phyloP scores from a whole-genome alignment of 164 flowering plant species.

The Aristolochia fimbriata region DNA sequence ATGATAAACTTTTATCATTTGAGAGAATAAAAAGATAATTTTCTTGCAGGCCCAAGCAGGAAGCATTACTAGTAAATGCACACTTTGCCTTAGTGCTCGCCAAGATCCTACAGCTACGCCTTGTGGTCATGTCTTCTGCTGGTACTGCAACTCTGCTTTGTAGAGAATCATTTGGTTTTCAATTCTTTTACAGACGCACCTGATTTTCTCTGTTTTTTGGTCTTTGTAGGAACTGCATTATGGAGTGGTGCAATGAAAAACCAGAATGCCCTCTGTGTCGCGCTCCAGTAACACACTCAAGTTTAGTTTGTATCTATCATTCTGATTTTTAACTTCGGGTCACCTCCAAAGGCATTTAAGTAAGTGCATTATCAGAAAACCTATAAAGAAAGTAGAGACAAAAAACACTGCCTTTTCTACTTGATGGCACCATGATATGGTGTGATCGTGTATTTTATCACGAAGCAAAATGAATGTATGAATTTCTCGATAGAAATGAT shows the following conservation, averaged over 20 bases:
- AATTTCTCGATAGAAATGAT: too few species aligned
- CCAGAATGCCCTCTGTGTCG: constrained; percentile 98
- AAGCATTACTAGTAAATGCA: constrained; percentile 65
- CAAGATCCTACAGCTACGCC: constrained; percentile 94
- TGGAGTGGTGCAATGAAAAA: constrained; percentile 99
- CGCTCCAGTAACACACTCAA: constrained; percentile 78
- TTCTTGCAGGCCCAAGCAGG: constrained; percentile 37
- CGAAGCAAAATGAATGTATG: too few species aligned
- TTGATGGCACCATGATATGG: too few species aligned
- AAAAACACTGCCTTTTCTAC: neutral
- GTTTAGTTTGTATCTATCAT: constrained; percentile 80
- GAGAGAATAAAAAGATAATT: neutral
- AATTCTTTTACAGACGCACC: neutral
- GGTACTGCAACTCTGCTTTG: constrained; percentile 28
- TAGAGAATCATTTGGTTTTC: neutral
- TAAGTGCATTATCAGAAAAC: neutral
- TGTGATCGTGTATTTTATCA: too few species aligned
- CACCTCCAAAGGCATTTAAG: neutral
- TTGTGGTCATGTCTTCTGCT: constrained; percentile 98
- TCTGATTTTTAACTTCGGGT: constrained; percentile 55
- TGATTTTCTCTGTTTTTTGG: neutral
- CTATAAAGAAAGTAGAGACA: too few species aligned
- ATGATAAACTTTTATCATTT: too few species aligned
- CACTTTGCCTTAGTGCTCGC: constrained; percentile 77
- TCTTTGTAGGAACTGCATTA: constrained; percentile 74